phyloP scores from a whole-genome alignment of 2,329 filamentous ascomycete species.

The Fusarium transvaalense region DNA sequence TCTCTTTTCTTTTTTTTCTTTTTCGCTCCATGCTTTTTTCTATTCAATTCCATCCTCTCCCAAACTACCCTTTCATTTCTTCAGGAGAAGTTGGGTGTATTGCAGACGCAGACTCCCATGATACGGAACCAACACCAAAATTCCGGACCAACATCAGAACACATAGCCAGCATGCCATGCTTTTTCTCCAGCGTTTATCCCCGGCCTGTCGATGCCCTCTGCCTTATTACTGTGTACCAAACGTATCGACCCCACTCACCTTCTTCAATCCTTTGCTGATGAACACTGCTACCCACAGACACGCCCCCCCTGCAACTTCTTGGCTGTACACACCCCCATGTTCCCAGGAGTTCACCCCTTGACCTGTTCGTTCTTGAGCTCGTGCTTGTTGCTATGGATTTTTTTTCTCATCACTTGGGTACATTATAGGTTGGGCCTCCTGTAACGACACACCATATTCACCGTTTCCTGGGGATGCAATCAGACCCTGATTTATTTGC shows the following conservation, averaged over 20 bases:
- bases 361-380: constrained; percentile 38
- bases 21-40: constrained; percentile 18
- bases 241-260: constrained; percentile 42
- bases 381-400: constrained; percentile 34
- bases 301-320: constrained; percentile 27
- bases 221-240: constrained; percentile 50
- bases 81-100: constrained; percentile 28
- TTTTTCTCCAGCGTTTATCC: constrained; percentile 35
- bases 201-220: constrained; percentile 45
- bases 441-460: constrained; percentile 41
- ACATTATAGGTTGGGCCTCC: constrained; percentile 45
- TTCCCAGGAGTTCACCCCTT: constrained; percentile 14
- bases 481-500: constrained; percentile 46
- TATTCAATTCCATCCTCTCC: constrained; percentile 2
- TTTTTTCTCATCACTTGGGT: constrained; percentile 36
- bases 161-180: constrained; percentile 29
- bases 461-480: constrained; percentile 42
- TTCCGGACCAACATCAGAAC: constrained; percentile 19
- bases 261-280: constrained; percentile 31
- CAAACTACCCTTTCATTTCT: constrained; percentile 14
- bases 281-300: constrained; percentile 15
- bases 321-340: constrained; percentile 31
- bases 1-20: constrained; percentile 19
- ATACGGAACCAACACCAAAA: constrained; percentile 20
- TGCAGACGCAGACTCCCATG: constrained; percentile 21